Evolutionary conservation across 192 early-diverging fungal species (phyloP).

Genomic region (Geosiphon pyriformis): DNA sequence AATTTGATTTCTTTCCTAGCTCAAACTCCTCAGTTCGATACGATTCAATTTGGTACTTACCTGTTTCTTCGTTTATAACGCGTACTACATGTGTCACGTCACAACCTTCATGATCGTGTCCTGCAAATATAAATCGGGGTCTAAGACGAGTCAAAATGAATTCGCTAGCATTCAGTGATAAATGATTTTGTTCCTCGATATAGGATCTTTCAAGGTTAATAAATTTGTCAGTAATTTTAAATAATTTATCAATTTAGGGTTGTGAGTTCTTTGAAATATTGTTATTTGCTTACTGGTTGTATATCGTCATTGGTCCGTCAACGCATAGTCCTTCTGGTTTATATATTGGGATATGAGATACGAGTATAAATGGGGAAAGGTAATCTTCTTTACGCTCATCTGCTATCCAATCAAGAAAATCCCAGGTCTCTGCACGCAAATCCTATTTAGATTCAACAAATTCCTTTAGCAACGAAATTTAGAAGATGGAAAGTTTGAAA

Average conservation of each 20-base stretch:
- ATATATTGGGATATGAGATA: constrained; percentile 58
- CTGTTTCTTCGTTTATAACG: neutral
- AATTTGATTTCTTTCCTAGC: constrained; percentile 26
- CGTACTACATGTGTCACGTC: constrained; percentile 36
- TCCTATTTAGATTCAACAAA: constrained; percentile 18
- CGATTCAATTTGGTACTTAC: constrained; percentile 25
- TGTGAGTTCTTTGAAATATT: too few species aligned
- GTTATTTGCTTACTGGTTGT: constrained; percentile 33
- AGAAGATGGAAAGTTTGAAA: neutral
- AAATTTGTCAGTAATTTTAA: neutral
- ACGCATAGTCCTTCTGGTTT: constrained; percentile 53
- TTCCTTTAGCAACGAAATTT: neutral
- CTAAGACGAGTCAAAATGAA: constrained; percentile 51
- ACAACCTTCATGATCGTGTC: constrained; percentile 63
- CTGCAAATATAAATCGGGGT: constrained; percentile 54
- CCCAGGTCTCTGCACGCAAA: constrained; percentile 51
- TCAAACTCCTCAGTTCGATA: constrained; percentile 32
- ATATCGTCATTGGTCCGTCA: constrained; percentile 33
- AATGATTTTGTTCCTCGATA: constrained; percentile 53
- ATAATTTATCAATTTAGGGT: neutral
- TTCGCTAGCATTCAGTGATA: constrained; percentile 47
- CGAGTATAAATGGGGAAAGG: constrained; percentile 43
- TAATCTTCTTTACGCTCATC: constrained; percentile 29
- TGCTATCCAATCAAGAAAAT: constrained; percentile 40
- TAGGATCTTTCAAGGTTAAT: constrained; percentile 23